A percentile compares a stretch with the other conserved stretches of the same genome.
These are phyloP conservation scores for Coccomyxa sp. DNA, from an alignment of 139 green algal species.

Conservation along the genomic window DNA sequence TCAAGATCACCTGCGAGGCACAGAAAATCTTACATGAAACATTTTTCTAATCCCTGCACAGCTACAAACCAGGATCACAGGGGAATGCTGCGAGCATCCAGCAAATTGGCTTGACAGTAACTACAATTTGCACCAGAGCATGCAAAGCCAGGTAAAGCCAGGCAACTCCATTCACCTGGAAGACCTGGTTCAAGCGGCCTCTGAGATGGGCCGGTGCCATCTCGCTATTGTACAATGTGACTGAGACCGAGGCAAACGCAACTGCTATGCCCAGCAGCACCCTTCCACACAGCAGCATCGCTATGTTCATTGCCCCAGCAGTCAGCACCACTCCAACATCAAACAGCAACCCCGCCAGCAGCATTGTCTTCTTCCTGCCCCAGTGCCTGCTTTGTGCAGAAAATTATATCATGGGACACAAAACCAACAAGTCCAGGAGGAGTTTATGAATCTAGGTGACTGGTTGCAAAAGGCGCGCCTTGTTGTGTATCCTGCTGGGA, in stretches of 20 bases:
- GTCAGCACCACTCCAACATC: constrained; percentile 19
- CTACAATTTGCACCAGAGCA: background rate
- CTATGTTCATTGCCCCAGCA: background rate
- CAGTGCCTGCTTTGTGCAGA: constrained; percentile 1
- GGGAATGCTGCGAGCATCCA: background rate
- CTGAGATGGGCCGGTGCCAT: constrained; percentile 32
- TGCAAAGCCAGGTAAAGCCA: background rate
- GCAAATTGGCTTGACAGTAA: background rate
- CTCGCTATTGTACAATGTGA: constrained; percentile 43
- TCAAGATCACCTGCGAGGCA: constrained; percentile 14
- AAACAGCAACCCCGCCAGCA: constrained; percentile 21
- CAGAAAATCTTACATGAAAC: background rate
- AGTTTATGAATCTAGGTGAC: background rate
- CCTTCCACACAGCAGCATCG: constrained; percentile 67
- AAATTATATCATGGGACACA: background rate
- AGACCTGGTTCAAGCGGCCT: constrained; percentile 26
- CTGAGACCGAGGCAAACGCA: constrained; percentile 52
- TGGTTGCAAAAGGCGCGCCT: background rate
- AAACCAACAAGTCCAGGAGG: background rate
- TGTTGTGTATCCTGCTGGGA: constrained; percentile 13
- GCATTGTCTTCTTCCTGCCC: constrained; percentile 21
- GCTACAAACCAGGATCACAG: background rate
- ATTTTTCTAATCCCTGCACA: background rate
- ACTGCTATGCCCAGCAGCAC: constrained; percentile 71
- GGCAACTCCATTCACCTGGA: constrained; percentile 7